Percentiles rank a stretch among this genome's conserved stretches.
These are phyloP conservation scores for Paramecium pentaurelia DNA, from an alignment of 73 alveolate species.

Conservation along the genomic window DNA sequence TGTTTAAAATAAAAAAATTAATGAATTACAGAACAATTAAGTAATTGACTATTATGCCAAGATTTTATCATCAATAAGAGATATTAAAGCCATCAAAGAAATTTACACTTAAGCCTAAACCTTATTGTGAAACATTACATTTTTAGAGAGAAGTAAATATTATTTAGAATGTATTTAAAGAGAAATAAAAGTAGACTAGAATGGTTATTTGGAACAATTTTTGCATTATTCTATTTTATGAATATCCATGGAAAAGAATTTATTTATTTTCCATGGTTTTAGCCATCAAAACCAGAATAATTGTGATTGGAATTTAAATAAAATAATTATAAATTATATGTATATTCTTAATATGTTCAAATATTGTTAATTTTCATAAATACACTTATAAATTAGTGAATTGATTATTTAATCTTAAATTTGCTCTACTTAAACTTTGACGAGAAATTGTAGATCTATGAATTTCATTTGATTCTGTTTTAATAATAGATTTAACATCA, in stretches of 20 bases:
- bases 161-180: background rate
- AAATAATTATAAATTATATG: background rate
- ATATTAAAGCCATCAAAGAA: background rate
- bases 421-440: background rate
- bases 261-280: background rate
- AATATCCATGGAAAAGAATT: background rate
- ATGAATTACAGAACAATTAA: background rate
- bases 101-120: background rate
- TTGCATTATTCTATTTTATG: background rate
- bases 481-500: background rate
- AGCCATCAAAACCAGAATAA: background rate
- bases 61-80: background rate
- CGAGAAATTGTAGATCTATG: background rate
- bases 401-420: background rate
- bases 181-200: background rate
- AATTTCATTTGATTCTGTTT: background rate
- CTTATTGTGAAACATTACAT: background rate
- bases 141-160: background rate
- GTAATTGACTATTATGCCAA: background rate
- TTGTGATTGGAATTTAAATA: background rate
- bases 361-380: background rate
- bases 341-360: background rate
- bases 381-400: background rate
- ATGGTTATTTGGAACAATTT: background rate
- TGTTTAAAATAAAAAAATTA: background rate